Evolutionary conservation across 345 rosid genomes (phyloP).

Genomic region (Linum tenue): DNA sequence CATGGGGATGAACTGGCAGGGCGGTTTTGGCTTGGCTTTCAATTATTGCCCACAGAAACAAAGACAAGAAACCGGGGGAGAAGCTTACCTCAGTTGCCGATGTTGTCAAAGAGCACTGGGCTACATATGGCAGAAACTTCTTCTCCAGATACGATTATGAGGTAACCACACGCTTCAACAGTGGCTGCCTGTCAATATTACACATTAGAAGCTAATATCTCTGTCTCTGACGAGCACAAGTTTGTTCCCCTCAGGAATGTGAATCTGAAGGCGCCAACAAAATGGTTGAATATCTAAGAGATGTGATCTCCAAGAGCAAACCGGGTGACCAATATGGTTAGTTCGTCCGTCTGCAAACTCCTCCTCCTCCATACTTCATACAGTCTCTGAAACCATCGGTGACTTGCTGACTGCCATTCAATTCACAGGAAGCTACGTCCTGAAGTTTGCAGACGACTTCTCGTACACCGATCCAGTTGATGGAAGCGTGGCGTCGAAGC

Average conservation of each 20-base stretch:
- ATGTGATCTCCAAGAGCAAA: conserved; percentile 54
- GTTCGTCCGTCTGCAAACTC: conserved; percentile 13
- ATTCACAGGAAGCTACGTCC: conserved; percentile 51
- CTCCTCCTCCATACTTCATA: background rate
- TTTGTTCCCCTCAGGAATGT: conserved; percentile 50
- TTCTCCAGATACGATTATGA: conserved; percentile 94
- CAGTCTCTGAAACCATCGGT: background rate
- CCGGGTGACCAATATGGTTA: conserved; percentile 66
- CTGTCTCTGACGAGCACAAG: background rate
- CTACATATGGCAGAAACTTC: conserved; percentile 81
- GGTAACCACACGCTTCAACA: conserved; percentile 31
- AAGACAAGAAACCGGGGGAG: conserved; percentile 68
- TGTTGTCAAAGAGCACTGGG: conserved; percentile 88
- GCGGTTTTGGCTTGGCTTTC: conserved; percentile 96
- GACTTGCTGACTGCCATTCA: conserved; percentile 8
- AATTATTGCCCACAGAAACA: conserved; percentile 68
- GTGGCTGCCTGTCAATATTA: background rate
- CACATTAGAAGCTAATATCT: background rate
- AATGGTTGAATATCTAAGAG: conserved; percentile 73
- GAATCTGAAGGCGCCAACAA: conserved; percentile 89
- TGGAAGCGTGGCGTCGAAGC: conserved; percentile 85
- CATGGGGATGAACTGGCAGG: conserved; percentile 32
- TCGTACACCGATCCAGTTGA: conserved; percentile 91
- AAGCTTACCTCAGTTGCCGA: conserved; percentile 72
- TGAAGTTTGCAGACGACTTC: conserved; percentile 82